Evolutionary conservation across 2,329 filamentous ascomycete genomes (phyloP).

Genomic region (Paramyrothecium roridum): DNA sequence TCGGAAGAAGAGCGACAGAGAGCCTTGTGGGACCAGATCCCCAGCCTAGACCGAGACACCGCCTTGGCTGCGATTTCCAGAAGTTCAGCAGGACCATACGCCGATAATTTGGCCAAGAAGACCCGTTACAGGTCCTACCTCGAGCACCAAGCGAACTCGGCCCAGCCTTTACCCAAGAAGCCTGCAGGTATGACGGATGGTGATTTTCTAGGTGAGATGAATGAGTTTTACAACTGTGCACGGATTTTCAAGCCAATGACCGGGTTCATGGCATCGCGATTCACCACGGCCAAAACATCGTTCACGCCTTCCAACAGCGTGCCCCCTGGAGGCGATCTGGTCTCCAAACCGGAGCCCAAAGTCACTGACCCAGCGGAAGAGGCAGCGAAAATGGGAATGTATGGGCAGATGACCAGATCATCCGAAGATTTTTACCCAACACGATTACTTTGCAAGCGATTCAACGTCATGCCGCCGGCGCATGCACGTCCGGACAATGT

Average conservation of each 20-base stretch:
- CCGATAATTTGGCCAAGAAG: constrained; percentile 76
- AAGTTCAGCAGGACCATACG: constrained; percentile 70
- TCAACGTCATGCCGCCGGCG: constrained; percentile 77
- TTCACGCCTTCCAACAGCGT: constrained; percentile 20
- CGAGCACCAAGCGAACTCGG: constrained; percentile 60
- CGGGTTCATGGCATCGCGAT: constrained; percentile 88
- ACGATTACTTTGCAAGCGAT: constrained; percentile 86
- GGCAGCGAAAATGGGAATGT: constrained; percentile 89
- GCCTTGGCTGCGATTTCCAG: constrained; percentile 67
- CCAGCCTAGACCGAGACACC: constrained; percentile 62
- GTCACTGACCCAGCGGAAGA: constrained; percentile 71
- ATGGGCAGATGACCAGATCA: constrained; percentile 79
- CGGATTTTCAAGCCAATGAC: constrained; percentile 87
- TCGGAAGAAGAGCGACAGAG: constrained; percentile 62
- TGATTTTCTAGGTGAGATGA: constrained; percentile 77
- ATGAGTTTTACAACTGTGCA: constrained; percentile 66
- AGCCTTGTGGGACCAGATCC: constrained; percentile 56
- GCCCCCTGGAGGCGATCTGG: constrained; percentile 13
- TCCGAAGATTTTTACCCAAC: constrained; percentile 73
- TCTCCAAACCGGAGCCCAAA: constrained; percentile 29
- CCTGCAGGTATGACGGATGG: constrained; percentile 49
- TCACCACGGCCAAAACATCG: constrained; percentile 67
- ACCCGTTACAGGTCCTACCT: constrained; percentile 80
- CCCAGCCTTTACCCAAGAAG: constrained; percentile 47
- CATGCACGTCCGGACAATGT: constrained; percentile 56